A percentile compares a stretch with the other conserved stretches of the same genome.
These are phyloP conservation scores for Eruca vesicaria DNA, from an alignment of 441 rosid species.

Conservation along the genomic window DNA sequence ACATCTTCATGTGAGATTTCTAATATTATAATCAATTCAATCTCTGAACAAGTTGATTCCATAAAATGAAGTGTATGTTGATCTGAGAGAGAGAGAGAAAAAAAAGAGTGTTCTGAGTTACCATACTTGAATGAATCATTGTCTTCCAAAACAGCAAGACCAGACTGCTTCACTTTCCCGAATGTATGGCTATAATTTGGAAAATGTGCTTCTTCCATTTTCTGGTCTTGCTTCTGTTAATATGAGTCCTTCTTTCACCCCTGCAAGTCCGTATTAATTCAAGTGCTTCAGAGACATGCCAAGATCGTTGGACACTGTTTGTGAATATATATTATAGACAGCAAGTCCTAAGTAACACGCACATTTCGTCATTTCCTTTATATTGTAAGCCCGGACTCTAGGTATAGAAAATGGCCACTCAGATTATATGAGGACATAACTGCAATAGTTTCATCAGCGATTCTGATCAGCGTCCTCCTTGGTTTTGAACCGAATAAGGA, in stretches of 20 bases:
- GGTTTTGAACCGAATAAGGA: slow-evolving; percentile 73
- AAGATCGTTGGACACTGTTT: slow-evolving; percentile 75
- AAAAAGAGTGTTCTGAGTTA: slow-evolving; percentile 21
- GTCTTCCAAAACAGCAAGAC: slow-evolving; percentile 97
- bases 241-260: slow-evolving; percentile 86
- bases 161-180: slow-evolving; percentile 90
- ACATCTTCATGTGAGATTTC: background rate
- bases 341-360: slow-evolving; percentile 42
- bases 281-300: slow-evolving; percentile 95
- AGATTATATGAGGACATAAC: slow-evolving; percentile 40
- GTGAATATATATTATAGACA: slow-evolving; percentile 65
- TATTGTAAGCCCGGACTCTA: background rate
- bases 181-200: background rate
- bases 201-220: slow-evolving; percentile 3
- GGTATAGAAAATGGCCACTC: background rate
- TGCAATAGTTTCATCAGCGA: slow-evolving; percentile 85
- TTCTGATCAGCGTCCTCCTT: slow-evolving; percentile 83
- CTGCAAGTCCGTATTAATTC: slow-evolving; percentile 89
- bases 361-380: background rate
- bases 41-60: slow-evolving; percentile 5
- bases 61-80: background rate
- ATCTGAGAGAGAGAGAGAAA: background rate
- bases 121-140: slow-evolving; percentile 98
- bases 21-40: slow-evolving; percentile 12
- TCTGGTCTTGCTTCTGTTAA: slow-evolving; percentile 69